phyloP scores from a whole-genome alignment of 2,329 filamentous ascomycete species.

The Penicillium freii region DNA sequence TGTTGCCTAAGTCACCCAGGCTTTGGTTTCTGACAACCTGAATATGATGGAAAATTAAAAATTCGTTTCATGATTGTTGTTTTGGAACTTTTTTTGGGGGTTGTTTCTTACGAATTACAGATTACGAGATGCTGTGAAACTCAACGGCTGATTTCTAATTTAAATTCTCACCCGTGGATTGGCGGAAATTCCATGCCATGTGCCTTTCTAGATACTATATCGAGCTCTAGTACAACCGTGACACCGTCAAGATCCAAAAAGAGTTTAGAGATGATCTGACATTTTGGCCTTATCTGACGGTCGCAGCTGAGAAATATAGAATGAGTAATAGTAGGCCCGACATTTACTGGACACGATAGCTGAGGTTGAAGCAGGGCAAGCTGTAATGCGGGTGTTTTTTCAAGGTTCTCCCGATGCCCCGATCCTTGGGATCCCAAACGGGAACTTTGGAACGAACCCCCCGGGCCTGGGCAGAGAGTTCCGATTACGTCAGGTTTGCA shows the following conservation, averaged over 20 bases:
- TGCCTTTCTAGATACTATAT: not conserved
- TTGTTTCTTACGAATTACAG: not conserved
- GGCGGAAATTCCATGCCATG: not conserved
- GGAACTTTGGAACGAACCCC: not conserved
- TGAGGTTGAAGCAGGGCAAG: not conserved
- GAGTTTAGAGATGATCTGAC: not conserved
- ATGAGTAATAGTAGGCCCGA: not conserved
- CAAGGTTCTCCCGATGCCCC: not conserved
- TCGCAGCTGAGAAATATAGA: constrained; percentile 3
- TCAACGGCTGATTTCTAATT: constrained; percentile 8
- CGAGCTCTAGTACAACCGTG: not conserved
- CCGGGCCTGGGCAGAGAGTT: not conserved
- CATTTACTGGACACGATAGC: not conserved
- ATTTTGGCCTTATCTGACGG: not conserved
- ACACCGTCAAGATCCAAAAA: not conserved
- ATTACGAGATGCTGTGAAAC: constrained; percentile 8
- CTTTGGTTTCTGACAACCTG: not conserved
- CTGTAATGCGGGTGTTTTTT: no score
- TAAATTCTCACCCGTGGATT: not conserved
- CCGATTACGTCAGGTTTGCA: constrained; percentile 12
- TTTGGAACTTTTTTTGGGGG: not conserved
- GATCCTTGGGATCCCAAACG: not conserved
- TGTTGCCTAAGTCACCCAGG: constrained; percentile 20
- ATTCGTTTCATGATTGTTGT: not conserved
- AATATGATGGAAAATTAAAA: not conserved